These are phyloP conservation scores for Claviceps cyperi DNA, from an alignment of 2,329 filamentous ascomycete genomes.

Conservation along the genomic window DNA sequence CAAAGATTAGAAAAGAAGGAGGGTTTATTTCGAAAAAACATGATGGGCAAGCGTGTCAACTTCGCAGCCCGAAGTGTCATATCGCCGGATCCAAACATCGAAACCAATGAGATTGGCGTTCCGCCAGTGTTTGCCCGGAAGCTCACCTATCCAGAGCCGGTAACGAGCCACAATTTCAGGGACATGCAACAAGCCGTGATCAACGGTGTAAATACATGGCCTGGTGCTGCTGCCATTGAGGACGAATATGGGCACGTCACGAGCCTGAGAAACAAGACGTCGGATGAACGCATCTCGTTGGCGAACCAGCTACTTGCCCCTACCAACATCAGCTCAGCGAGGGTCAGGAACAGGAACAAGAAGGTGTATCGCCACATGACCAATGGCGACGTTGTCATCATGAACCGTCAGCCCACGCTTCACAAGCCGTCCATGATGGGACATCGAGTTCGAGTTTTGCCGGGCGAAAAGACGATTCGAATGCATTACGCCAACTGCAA, in stretches of 20 bases:
- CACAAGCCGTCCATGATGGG: slow-evolving; percentile 99
- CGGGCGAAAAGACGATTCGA: slow-evolving; percentile 90
- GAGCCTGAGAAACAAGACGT: slow-evolving; percentile 72
- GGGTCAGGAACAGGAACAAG: slow-evolving; percentile 87
- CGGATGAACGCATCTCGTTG: slow-evolving; percentile 74
- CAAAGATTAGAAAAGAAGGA: slow-evolving; percentile 98
- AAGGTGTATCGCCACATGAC: slow-evolving; percentile 94
- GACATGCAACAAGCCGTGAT: slow-evolving; percentile 93
- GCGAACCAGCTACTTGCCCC: slow-evolving; percentile 88
- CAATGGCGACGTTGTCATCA: slow-evolving; percentile 91
- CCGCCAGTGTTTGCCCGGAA: slow-evolving; percentile 96
- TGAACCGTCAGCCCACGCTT: slow-evolving; percentile 96
- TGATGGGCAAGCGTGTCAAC: slow-evolving; percentile 99
- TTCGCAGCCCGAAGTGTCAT: slow-evolving; percentile 96
- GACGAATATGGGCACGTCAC: slow-evolving; percentile 90
- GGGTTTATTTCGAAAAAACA: slow-evolving; percentile 94
- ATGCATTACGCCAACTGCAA: slow-evolving; percentile 99
- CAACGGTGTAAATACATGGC: slow-evolving; percentile 88
- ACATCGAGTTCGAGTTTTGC: slow-evolving; percentile 79
- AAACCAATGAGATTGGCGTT: slow-evolving; percentile 97
- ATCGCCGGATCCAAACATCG: slow-evolving; percentile 94
- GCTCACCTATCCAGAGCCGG: slow-evolving; percentile 90
- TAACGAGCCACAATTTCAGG: slow-evolving; percentile 93
- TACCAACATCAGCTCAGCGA: slow-evolving; percentile 54
- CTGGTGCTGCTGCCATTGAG: slow-evolving; percentile 85